Percentiles rank a stretch among this genome's conserved stretches.
Evolutionary conservation across 1,139 yeast species (phyloP).

Genomic region (Martiniozyma asiatica): DNA sequence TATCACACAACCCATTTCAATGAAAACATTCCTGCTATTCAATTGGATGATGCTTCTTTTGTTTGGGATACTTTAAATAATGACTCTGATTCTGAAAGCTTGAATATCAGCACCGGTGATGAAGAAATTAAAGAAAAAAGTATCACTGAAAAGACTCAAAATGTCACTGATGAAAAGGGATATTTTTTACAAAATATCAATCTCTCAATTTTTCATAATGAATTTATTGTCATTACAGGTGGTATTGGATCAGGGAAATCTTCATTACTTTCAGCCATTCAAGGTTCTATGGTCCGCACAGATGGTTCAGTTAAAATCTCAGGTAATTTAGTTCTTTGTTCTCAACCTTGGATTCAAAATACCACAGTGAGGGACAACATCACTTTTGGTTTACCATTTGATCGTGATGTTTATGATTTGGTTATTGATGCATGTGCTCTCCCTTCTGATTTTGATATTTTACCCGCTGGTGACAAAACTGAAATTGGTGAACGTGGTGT

Average conservation of each 20-base stretch:
- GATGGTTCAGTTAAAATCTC: conserved; percentile 36
- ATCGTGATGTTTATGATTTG: conserved; percentile 39
- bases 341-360: conserved; percentile 74
- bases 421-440: conserved; percentile 59
- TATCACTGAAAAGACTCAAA: background rate
- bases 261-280: conserved; percentile 46
- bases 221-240: conserved; percentile 60
- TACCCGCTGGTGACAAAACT: conserved; percentile 76
- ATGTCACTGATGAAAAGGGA: background rate
- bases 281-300: conserved; percentile 46
- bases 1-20: conserved; percentile 10
- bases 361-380: conserved; percentile 71
- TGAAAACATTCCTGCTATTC: conserved; percentile 28
- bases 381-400: conserved; percentile 50
- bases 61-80: conserved; percentile 61
- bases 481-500: conserved; percentile 93
- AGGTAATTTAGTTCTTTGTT: conserved; percentile 34
- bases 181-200: conserved; percentile 34
- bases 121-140: conserved; percentile 3
- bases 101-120: background rate
- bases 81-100: conserved; percentile 16
- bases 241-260: conserved; percentile 64
- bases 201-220: conserved; percentile 37
- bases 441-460: conserved; percentile 50
- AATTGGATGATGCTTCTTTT: conserved; percentile 42